These are phyloP conservation scores for Saururus chinensis DNA, from an alignment of 164 flowering plant genomes.

Conservation along the genomic window DNA sequence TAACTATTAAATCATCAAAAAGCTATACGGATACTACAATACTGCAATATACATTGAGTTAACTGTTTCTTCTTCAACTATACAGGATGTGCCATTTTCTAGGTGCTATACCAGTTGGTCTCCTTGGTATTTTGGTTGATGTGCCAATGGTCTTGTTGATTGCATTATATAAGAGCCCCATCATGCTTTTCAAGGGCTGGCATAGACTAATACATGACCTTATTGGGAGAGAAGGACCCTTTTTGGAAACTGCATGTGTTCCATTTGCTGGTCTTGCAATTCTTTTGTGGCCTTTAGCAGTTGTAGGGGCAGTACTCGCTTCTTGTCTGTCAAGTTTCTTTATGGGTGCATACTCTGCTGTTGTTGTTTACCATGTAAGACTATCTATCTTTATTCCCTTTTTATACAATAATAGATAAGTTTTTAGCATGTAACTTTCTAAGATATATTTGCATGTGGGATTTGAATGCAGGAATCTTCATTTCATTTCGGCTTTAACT, in stretches of 20 bases:
- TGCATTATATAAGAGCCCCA: conserved; percentile 65
- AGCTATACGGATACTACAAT: neutral
- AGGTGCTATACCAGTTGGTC: conserved; percentile 45
- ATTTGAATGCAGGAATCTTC: conserved; percentile 59
- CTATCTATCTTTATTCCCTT: neutral
- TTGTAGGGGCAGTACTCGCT: conserved; percentile 57
- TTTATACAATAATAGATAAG: neutral
- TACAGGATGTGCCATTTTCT: conserved; percentile 64
- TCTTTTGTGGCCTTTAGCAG: conserved; percentile 84
- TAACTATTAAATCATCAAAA: neutral
- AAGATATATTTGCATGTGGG: neutral
- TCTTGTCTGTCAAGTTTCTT: conserved; percentile 58
- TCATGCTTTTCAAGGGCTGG: conserved; percentile 96
- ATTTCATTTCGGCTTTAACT: conserved; percentile 52
- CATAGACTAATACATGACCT: conserved; percentile 78
- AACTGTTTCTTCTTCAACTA: neutral
- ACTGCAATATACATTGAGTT: neutral
- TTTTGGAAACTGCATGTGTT: conserved; percentile 89
- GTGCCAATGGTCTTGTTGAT: conserved; percentile 44
- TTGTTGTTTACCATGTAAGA: conserved; percentile 68
- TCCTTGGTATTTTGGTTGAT: conserved; percentile 52
- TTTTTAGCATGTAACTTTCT: neutral
- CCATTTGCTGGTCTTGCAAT: conserved; percentile 94
- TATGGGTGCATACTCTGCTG: conserved; percentile 76
- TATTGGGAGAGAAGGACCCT: conserved; percentile 92